Evolutionary conservation across 495 filamentous ascomycete species (phyloP).

Genomic region (Neurospora discreta): DNA sequence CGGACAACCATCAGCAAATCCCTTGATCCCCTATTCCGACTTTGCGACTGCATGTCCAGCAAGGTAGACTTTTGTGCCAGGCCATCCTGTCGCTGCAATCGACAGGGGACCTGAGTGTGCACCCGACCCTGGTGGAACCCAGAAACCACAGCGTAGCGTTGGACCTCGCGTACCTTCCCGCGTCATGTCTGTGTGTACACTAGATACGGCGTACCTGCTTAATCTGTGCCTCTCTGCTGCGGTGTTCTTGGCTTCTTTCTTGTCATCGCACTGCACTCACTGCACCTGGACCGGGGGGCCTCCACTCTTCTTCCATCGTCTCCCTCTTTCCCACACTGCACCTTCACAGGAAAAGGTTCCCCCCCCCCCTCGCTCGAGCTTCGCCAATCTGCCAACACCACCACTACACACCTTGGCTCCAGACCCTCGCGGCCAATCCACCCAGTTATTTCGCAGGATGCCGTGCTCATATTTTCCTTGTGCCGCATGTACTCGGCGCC

Average conservation of each 20-base stretch:
- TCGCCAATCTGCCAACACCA: conserved; percentile 3
- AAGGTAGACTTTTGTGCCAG: too few species aligned
- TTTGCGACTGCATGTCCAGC: not conserved
- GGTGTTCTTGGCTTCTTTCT: not conserved
- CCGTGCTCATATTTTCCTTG: not conserved
- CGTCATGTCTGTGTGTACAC: too few species aligned
- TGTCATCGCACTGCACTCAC: not conserved
- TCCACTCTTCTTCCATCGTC: not conserved
- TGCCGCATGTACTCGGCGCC: not conserved
- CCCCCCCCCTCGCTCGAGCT: not conserved
- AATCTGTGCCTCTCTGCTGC: not conserved
- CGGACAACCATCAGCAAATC: not conserved
- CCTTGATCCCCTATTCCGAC: not conserved
- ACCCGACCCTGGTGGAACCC: too few species aligned
- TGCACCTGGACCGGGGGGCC: not conserved
- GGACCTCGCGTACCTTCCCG: too few species aligned
- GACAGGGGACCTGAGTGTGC: too few species aligned
- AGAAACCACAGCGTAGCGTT: too few species aligned
- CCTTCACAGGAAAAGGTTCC: not conserved
- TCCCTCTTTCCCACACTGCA: not conserved
- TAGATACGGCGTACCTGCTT: too few species aligned
- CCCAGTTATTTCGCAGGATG: not conserved
- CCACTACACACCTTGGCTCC: not conserved
- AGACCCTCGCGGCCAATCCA: not conserved
- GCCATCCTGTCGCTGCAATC: too few species aligned